Evolutionary conservation across 768 basidiomycete genomes (phyloP).

Genomic region (Lactarius sp.): DNA sequence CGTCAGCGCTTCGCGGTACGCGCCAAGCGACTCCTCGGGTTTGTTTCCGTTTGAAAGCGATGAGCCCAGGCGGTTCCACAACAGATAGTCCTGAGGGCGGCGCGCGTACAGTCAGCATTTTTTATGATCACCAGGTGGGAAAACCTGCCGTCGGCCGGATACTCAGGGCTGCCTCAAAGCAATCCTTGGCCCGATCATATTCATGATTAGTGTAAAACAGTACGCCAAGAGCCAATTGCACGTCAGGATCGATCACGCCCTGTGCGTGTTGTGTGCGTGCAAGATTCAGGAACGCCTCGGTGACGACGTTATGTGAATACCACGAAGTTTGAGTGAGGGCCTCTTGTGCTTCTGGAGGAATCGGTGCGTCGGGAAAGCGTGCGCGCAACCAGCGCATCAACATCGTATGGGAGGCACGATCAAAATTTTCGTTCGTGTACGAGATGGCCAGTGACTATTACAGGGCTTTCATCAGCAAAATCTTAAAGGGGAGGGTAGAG

Average conservation of each 20-base stretch:
- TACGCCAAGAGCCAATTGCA: slow-evolving; percentile 90
- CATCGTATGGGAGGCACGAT: slow-evolving; percentile 79
- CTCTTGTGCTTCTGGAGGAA: slow-evolving; percentile 52
- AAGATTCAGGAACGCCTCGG: slow-evolving; percentile 72
- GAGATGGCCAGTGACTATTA: slow-evolving; percentile 88
- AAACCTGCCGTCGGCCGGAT: slow-evolving; percentile 61
- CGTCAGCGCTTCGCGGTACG: slow-evolving; percentile 85
- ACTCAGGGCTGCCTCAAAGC: slow-evolving; percentile 84
- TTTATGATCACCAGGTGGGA: neutral
- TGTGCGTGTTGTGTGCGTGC: slow-evolving; percentile 78
- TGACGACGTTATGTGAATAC: slow-evolving; percentile 76
- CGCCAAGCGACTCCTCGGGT: slow-evolving; percentile 89
- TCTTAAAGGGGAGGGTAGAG: neutral
- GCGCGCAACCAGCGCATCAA: slow-evolving; percentile 81
- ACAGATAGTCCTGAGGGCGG: slow-evolving; percentile 65
- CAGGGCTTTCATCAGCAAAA: slow-evolving; percentile 21
- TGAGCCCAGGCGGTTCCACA: slow-evolving; percentile 96
- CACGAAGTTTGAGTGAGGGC: slow-evolving; percentile 61
- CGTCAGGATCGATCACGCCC: slow-evolving; percentile 75
- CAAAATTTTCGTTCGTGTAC: slow-evolving; percentile 91
- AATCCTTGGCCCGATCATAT: slow-evolving; percentile 88
- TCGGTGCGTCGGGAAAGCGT: slow-evolving; percentile 51
- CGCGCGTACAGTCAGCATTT: neutral
- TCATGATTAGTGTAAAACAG: slow-evolving; percentile 85
- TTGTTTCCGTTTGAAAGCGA: slow-evolving; percentile 91